A percentile compares a stretch with the other conserved stretches of the same genome.
These are phyloP conservation scores for Collybia sp. DNA, from an alignment of 768 basidiomycete species.

Conservation along the genomic window DNA sequence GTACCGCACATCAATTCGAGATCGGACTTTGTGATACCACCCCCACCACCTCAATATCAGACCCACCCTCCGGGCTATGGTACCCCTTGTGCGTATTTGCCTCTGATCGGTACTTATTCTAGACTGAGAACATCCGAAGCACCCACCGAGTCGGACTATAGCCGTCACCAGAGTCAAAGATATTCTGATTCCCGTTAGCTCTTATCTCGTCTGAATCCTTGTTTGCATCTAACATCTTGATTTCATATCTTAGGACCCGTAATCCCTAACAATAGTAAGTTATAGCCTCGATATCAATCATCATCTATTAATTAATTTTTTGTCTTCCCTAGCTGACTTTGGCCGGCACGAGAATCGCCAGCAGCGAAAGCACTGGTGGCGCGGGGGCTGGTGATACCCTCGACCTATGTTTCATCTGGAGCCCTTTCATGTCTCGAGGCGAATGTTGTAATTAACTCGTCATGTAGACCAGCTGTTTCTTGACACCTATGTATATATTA, in stretches of 20 bases:
- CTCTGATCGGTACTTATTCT: not conserved
- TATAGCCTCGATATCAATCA: not conserved
- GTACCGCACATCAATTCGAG: slow-evolving; percentile 12
- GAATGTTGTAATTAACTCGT: not conserved
- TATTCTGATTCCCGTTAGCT: slow-evolving; percentile 8
- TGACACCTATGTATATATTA: too few species aligned
- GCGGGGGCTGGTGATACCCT: slow-evolving; percentile 1
- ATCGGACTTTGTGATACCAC: slow-evolving; percentile 13
- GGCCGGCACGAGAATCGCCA: slow-evolving; percentile 3
- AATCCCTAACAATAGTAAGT: slow-evolving; percentile 10
- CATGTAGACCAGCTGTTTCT: too few species aligned
- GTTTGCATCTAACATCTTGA: not conserved
- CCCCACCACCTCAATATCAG: slow-evolving; percentile 20
- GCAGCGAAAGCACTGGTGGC: slow-evolving; percentile 13
- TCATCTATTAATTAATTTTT: not conserved
- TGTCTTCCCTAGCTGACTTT: not conserved
- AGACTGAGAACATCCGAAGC: not conserved
- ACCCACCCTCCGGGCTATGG: slow-evolving; percentile 9
- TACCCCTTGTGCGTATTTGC: slow-evolving; percentile 13
- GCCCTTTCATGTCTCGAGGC: not conserved
- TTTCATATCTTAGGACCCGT: slow-evolving; percentile 11
- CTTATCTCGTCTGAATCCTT: slow-evolving; percentile 1
- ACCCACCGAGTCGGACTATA: slow-evolving; percentile 11
- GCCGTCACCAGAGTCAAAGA: slow-evolving; percentile 7
- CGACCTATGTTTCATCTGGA: not conserved